A percentile compares a stretch with the other conserved stretches of the same genome.
Conservation (phyloP, 495 filamentous ascomycete species). For the Massariosphaeria phaeospora region DNA sequence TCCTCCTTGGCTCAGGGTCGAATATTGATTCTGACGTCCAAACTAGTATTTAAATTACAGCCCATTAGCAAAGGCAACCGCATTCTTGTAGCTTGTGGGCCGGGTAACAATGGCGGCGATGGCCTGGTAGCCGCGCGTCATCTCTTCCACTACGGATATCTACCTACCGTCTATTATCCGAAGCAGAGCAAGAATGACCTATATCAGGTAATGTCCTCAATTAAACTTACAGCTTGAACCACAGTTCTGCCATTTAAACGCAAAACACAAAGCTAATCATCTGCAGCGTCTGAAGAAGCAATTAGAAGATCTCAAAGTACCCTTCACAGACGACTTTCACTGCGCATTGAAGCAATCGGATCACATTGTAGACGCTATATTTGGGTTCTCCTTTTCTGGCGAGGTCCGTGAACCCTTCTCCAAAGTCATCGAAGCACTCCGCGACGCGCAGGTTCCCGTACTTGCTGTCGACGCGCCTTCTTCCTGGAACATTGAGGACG, state of each 20-base stretch:
- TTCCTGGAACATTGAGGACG: conserved; percentile 85
- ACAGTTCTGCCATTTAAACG: conserved; percentile 31
- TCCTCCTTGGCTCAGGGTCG: no score
- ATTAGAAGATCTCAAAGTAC: conserved; percentile 72
- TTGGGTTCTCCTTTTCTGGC: conserved; percentile 93
- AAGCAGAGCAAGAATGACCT: conserved; percentile 85
- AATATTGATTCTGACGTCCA: no score
- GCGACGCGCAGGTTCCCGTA: conserved; percentile 66
- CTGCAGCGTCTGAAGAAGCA: conserved; percentile 72
- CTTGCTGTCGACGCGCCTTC: conserved; percentile 88
- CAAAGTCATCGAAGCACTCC: conserved; percentile 69
- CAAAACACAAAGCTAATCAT: conserved; percentile 10
- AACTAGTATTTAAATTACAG: conserved; percentile 81
- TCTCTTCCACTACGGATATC: conserved; percentile 89
- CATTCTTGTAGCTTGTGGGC: conserved; percentile 84
- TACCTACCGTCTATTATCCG: conserved; percentile 86
- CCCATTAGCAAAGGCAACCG: conserved; percentile 65
- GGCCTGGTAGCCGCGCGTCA: conserved; percentile 93
- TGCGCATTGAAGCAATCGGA: conserved; percentile 60
- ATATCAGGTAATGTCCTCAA: conserved; percentile 56
- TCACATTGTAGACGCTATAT: conserved; percentile 89
- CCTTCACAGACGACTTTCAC: conserved; percentile 78
- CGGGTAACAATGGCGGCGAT: conserved; percentile 94
- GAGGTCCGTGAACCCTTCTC: conserved; percentile 87
- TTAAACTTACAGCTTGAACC: neutral